These are phyloP conservation scores for Mycosphaerella arachidis DNA, from an alignment of 2,329 filamentous ascomycete genomes.

Conservation along the genomic window DNA sequence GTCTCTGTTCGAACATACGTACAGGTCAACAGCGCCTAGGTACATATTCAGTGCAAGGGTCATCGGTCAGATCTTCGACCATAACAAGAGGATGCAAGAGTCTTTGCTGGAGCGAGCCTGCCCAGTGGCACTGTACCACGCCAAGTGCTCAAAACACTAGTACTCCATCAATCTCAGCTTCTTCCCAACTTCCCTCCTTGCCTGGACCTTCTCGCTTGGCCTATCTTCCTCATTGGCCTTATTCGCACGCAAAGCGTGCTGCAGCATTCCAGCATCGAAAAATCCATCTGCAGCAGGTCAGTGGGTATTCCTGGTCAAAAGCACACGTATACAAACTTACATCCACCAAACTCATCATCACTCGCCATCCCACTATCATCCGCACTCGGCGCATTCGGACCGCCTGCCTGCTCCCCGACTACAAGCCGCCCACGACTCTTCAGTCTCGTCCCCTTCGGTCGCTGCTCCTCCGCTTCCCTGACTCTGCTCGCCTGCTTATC, in stretches of 20 bases:
- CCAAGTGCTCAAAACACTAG: constrained; percentile 32
- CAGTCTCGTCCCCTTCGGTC: constrained; percentile 45
- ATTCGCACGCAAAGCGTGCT: constrained; percentile 77
- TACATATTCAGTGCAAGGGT: too few relatives aligned
- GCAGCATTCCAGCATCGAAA: constrained; percentile 93
- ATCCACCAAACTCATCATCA: constrained; percentile 87
- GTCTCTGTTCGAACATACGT: too few relatives aligned
- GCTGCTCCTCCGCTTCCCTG: constrained; percentile 55
- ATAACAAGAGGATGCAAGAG: background rate
- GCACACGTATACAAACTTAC: constrained; percentile 55
- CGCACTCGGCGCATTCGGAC: constrained; percentile 48
- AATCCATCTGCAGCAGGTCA: constrained; percentile 67
- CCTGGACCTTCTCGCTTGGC: constrained; percentile 53
- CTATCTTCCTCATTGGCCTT: constrained; percentile 44
- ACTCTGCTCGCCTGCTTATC: constrained; percentile 54
- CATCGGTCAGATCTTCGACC: background rate
- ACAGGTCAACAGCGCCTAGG: too few relatives aligned
- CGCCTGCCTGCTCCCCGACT: constrained; percentile 46
- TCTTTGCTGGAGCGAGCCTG: background rate
- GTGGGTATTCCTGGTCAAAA: background rate
- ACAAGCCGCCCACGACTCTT: constrained; percentile 74
- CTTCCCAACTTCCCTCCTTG: constrained; percentile 67
- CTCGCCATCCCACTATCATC: constrained; percentile 69
- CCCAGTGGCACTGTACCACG: background rate
- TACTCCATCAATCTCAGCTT: constrained; percentile 68